A percentile compares a stretch with the other conserved stretches of the same genome.
Evolutionary conservation across 179 eudicot species (phyloP).

Genomic region (Amaranthus tricolor): DNA sequence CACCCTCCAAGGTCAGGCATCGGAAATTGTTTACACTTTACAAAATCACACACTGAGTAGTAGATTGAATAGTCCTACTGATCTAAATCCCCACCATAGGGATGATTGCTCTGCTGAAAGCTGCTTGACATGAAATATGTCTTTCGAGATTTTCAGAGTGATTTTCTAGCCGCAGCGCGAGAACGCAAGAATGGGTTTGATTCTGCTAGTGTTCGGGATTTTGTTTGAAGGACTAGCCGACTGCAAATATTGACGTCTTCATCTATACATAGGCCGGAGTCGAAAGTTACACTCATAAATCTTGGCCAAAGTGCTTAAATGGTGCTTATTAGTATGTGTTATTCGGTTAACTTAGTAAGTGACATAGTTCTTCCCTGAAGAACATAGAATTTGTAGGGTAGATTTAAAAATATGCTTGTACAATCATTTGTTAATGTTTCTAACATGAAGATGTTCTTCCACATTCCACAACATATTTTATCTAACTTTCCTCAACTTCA

Average conservation of each 20-base stretch:
- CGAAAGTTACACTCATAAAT: neutral
- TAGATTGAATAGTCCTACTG: slow-evolving; percentile 12
- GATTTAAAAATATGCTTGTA: slow-evolving; percentile 2
- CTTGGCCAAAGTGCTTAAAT: slow-evolving; percentile 11
- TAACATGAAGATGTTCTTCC: slow-evolving; percentile 9
- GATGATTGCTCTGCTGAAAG: slow-evolving; percentile 28
- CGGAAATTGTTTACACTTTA: slow-evolving; percentile 26
- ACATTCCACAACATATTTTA: neutral
- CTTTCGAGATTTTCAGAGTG: slow-evolving; percentile 22
- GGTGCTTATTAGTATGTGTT: slow-evolving; percentile 4
- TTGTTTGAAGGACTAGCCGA: neutral
- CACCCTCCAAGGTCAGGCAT: slow-evolving; percentile 36
- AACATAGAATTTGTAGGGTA: slow-evolving; percentile 13
- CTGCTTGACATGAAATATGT: slow-evolving; percentile 13
- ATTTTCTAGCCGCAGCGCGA: neutral
- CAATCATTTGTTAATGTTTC: slow-evolving; percentile 8
- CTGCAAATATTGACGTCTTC: neutral
- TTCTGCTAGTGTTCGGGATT: neutral
- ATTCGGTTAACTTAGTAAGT: slow-evolving; percentile 1
- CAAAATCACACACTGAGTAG: slow-evolving; percentile 12
- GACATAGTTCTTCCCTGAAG: neutral
- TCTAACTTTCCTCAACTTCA: too few species aligned
- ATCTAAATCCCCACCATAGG: slow-evolving; percentile 23
- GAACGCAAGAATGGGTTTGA: slow-evolving; percentile 3
- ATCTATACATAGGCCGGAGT: neutral